phyloP scores from a whole-genome alignment of 768 basidiomycete genomes.

The Podaxis sp. region DNA sequence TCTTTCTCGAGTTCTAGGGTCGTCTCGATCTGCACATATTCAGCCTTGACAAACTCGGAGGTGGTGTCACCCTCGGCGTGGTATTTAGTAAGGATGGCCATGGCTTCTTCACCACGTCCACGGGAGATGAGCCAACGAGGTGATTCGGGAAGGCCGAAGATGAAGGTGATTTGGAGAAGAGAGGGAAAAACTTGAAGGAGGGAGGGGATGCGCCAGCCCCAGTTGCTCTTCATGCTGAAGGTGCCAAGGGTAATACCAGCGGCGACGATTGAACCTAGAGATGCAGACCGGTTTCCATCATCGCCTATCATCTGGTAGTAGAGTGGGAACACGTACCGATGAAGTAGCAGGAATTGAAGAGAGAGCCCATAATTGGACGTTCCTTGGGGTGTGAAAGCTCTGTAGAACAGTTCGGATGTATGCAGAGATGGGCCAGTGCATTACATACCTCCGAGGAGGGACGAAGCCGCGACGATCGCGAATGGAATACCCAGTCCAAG shows the following conservation, averaged over 20 bases:
- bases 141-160: constrained; percentile 59
- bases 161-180: constrained; percentile 47
- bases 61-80: constrained; percentile 55
- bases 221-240: constrained; percentile 50
- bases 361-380: constrained; percentile 58
- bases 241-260: constrained; percentile 62
- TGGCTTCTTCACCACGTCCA: constrained; percentile 47
- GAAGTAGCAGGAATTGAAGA: constrained; percentile 63
- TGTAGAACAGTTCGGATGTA: constrained; percentile 8
- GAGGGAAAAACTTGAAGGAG: constrained; percentile 53
- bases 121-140: constrained; percentile 62
- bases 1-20: constrained; percentile 51
- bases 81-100: constrained; percentile 46
- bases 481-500: constrained; percentile 59
- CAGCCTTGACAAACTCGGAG: constrained; percentile 54
- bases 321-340: constrained; percentile 30
- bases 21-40: constrained; percentile 51
- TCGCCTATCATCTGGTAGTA: neutral
- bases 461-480: constrained; percentile 60
- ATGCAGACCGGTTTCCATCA: neutral
- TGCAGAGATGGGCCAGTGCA: neutral
- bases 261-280: constrained; percentile 49
- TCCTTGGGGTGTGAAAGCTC: constrained; percentile 70
- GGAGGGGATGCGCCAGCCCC: constrained; percentile 73
- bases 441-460: constrained; percentile 48